Evolutionary conservation across 1,139 yeast species (phyloP), one percentile per base, ranked within the genome.

Genomic region (Lodderomyces beijingensis): DNA sequence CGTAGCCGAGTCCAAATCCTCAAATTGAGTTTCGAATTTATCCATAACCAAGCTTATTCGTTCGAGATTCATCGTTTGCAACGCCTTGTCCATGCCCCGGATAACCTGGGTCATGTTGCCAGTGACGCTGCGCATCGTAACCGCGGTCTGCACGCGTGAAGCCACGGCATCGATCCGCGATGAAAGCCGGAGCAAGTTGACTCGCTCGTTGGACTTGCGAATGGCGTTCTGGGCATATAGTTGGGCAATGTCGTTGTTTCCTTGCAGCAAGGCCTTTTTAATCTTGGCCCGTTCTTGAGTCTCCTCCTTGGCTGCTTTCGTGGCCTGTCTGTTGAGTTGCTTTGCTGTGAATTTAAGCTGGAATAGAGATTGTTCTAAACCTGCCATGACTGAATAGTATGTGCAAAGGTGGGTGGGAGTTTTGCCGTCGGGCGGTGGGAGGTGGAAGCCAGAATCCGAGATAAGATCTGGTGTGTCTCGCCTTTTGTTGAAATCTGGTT

Each of bases 91-190:
- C 98, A 93, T 91, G 10, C 97, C 97, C 49, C 72, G 77, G 33
- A 93, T 93, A 7, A 91, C 96, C 38, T 76, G 80, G 4, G 93
- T 76, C 97, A 93, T 91, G 47, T 88, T 89, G 1, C 93, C 91
- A 0, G 96, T 86, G 5, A 91, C 96, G 32, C 84, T 77, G 45
- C 95, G 71, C 98, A 91, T 91, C 0, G 97, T 89, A 4, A 89
- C 96, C 0, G 98, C 97, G 0, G 98, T 93, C 50, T 91, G 97
- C 2, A 93, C 95, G 38, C 98, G 64, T 7, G 94, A 82, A 0
- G 97, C 95, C 18, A 93, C 98, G 0, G 97, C 93, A 57, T 93
- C 99, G 21, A 93, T 86, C 36, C 97, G 63, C 0, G 95, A 85
- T 0, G 96, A 84, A 39, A 93, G 66, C 44, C 93, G 71, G 35